Conservation (phyloP, 805 yeast species). For the Sugiyamaella chiloensis region DNA sequence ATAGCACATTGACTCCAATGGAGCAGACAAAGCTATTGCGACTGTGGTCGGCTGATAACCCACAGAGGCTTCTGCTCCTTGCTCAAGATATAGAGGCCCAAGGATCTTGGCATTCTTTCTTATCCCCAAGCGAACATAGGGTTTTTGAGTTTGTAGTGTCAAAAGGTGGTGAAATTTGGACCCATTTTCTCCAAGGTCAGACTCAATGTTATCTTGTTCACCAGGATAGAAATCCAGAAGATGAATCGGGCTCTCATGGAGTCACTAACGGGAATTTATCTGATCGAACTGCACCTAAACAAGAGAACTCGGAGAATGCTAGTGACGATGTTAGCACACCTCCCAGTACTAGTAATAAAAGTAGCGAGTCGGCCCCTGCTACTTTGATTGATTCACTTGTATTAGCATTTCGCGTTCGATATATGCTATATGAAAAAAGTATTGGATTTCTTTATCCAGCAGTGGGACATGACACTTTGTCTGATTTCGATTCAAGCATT, state of each 20-base stretch:
- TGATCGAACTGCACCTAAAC: not conserved
- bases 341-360: not conserved
- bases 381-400: conserved; percentile 32
- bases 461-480: conserved; percentile 12
- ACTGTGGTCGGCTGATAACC: conserved; percentile 23
- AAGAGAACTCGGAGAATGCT: not conserved
- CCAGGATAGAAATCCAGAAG: not conserved
- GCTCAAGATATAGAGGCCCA: conserved; percentile 29
- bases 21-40: conserved; percentile 10
- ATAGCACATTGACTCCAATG: conserved; percentile 5
- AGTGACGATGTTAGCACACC: not conserved
- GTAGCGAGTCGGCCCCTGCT: not conserved
- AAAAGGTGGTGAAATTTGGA: conserved; percentile 34
- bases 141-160: conserved; percentile 33
- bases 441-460: conserved; percentile 30
- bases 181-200: conserved; percentile 31
- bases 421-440: conserved; percentile 39
- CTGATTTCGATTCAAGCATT: conserved; percentile 25
- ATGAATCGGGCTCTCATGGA: not conserved
- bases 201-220: conserved; percentile 25
- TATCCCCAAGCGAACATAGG: conserved; percentile 37
- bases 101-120: conserved; percentile 35
- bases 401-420: conserved; percentile 38
- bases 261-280: not conserved
- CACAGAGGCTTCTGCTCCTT: conserved; percentile 19